Conservation (phyloP, 129 eudicot genomes). For the Gnaphalium uliginosum region DNA sequence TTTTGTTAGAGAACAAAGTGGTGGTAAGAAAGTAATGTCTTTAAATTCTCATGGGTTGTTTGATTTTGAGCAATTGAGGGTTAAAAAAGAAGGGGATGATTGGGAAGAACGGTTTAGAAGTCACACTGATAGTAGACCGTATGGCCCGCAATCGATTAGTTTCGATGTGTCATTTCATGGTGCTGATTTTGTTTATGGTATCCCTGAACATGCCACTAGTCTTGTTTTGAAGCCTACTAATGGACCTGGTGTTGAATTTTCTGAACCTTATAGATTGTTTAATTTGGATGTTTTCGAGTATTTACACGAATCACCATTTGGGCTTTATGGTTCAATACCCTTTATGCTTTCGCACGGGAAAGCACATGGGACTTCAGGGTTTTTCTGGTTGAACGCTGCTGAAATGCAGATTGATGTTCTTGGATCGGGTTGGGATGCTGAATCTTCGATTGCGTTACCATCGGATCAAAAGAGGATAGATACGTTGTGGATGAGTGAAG, state of each 20-base stretch:
- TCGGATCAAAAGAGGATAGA: constrained; percentile 72
- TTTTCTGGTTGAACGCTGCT: constrained; percentile 98
- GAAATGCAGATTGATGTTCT: constrained; percentile 99
- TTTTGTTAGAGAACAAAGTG: constrained; percentile 68
- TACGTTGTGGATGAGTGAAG: constrained; percentile 97
- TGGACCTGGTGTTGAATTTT: constrained; percentile 81
- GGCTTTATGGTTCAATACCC: constrained; percentile 87
- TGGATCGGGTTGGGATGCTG: constrained; percentile 85
- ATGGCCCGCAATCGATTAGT: constrained; percentile 88
- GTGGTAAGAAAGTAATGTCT: constrained; percentile 60
- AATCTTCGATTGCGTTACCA: constrained; percentile 49
- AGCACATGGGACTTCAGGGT: constrained; percentile 67
- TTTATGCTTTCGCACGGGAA: constrained; percentile 90
- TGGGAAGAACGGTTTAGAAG: constrained; percentile 84
- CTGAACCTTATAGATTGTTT: constrained; percentile 90
- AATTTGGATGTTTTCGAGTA: constrained; percentile 95
- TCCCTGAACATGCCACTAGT: constrained; percentile 95
- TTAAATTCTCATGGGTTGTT: constrained; percentile 87
- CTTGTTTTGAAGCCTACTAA: constrained; percentile 80
- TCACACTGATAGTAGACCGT: constrained; percentile 82
- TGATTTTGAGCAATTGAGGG: constrained; percentile 85
- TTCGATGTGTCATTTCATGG: constrained; percentile 85
- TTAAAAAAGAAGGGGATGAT: constrained; percentile 71
- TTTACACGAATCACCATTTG: constrained; percentile 85
- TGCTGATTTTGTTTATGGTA: constrained; percentile 92